Base-by-base conservation (phyloP, 1,139 yeast genomes). In the Waltiozyma sp. region DNA sequence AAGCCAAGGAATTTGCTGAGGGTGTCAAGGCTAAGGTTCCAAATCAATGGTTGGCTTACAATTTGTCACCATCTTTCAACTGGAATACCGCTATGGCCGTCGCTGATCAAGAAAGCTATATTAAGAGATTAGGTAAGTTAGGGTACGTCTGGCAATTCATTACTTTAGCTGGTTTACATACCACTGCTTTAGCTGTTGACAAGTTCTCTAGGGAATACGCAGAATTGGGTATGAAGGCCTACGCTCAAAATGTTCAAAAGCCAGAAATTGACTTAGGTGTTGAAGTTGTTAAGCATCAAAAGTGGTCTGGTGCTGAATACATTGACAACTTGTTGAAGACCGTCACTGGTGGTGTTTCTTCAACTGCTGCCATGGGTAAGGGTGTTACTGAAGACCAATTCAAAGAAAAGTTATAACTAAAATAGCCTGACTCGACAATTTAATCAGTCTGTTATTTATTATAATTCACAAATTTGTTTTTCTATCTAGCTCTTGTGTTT, bases 231-330 rank as follows among this genome's bases (percentile, higher is more conserved):
- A 89, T 89, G 98, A 85, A 80, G 69, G 96, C 96, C 16, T 89
- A 89, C 64, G 97, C 96, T 48, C 80, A 79, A 62, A 70, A 69
- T 54, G 83, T 89, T 48, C 98, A 89, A 70, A 78, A 81, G 53
- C 85, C 80, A 49, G 98, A 89, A 70, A 85, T 89, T 63, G 87
- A 81, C 59, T 72, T 73, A 51, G 93, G 88, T 53, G 96, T 88
- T 52, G 98, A 89, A 66, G 95, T 89, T 48, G 94, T 89, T 52
- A 89, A 88, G 73, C 98, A 89, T 69, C 98, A 89, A 69, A 87
- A 89, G 68, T 89, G 98, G 98, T 87, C 96, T 41, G 98, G 98
- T 62, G 98, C 98, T 37, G 95, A 86, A 66, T 91, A 88, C 71
- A 83, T 91, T 62, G 98, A 89, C 65, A 83, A 87, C 49, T 73